Conservation (phyloP, 2,329 filamentous ascomycete species). For the Pseudogymnoascus pannorum region DNA sequence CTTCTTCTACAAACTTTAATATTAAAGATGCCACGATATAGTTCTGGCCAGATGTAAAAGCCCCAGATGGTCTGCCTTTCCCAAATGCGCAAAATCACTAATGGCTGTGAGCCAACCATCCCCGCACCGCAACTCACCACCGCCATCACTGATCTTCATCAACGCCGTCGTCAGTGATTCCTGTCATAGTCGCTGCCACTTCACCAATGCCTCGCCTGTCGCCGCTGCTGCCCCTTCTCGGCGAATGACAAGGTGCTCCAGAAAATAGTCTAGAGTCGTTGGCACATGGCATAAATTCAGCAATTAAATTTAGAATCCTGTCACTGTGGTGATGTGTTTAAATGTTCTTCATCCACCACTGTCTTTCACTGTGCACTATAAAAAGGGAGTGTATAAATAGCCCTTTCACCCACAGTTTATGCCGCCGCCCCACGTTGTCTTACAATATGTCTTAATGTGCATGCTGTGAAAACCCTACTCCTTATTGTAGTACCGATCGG, state of each 20-base stretch:
- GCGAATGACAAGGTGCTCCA: no score
- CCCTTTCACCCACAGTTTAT: not conserved
- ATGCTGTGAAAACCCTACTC: not conserved
- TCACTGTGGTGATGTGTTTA: no score
- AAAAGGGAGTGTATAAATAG: not conserved
- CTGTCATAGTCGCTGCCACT: not conserved
- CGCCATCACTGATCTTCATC: not conserved
- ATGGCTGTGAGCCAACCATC: not conserved
- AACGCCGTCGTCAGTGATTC: not conserved
- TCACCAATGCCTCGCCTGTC: not conserved
- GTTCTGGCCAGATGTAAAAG: not conserved
- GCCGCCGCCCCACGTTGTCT: not conserved
- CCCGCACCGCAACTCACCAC: not conserved
- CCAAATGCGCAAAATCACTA: not conserved
- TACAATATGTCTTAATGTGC: not conserved
- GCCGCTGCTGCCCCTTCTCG: not conserved
- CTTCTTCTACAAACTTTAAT: not conserved
- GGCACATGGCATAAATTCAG: not conserved
- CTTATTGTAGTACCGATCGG: not conserved
- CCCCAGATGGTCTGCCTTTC: not conserved
- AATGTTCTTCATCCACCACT: no score
- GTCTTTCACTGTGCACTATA: no score
- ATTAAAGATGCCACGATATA: not conserved
- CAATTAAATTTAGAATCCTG: no score
- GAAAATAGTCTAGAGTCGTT: no score